Evolutionary conservation across 2,329 filamentous ascomycete genomes (phyloP).

Genomic region (Exophiala aquamarina): DNA sequence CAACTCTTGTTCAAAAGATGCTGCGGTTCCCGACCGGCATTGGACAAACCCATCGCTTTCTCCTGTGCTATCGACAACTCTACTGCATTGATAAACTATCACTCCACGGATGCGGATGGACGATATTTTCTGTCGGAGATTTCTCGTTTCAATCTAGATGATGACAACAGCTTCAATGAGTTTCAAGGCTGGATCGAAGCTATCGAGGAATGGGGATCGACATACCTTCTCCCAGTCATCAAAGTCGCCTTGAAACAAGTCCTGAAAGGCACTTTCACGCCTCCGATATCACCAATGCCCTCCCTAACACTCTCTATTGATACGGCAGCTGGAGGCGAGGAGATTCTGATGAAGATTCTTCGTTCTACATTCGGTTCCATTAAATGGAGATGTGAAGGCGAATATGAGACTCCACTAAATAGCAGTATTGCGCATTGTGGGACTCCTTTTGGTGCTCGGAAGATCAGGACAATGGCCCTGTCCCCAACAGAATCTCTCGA

Average conservation of each 20-base stretch:
- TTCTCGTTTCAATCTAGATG: conserved; percentile 25
- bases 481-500: conserved; percentile 18
- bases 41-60: conserved; percentile 24
- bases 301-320: conserved; percentile 23
- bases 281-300: conserved; percentile 24
- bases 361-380: conserved; percentile 18
- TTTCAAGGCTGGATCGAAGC: conserved; percentile 27
- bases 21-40: conserved; percentile 10
- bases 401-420: conserved; percentile 25
- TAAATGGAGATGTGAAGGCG: conserved; percentile 23
- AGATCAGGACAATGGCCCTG: conserved; percentile 20
- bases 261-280: conserved; percentile 17
- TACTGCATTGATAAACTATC: conserved; percentile 25
- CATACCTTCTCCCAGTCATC: conserved; percentile 21
- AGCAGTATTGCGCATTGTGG: conserved; percentile 26
- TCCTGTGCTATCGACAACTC: conserved; percentile 25
- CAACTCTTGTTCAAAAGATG: conserved; percentile 23
- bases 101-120: conserved; percentile 21
- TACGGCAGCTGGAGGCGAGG: conserved; percentile 21
- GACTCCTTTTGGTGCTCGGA: conserved; percentile 21
- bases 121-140: conserved; percentile 24
- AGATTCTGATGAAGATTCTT: conserved; percentile 20
- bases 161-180: conserved; percentile 17
- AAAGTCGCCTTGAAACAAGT: conserved; percentile 22
- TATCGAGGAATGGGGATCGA: conserved; percentile 26